Conservation (phyloP, 2,329 filamentous ascomycete genomes). For the Boeremia lycopersici region DNA sequence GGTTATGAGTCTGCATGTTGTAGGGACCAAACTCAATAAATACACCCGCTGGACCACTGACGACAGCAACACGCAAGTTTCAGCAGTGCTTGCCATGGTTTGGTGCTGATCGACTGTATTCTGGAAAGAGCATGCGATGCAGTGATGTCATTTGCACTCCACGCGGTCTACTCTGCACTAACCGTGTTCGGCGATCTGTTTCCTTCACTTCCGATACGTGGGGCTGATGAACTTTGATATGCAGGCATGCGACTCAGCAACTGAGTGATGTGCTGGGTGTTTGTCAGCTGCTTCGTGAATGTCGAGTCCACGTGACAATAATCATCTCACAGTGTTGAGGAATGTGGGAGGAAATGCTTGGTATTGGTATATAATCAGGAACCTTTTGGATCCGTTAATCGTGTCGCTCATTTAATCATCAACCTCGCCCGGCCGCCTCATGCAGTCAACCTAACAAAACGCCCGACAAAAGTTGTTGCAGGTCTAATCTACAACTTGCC, state of each 20-base stretch:
- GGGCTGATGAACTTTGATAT: background rate
- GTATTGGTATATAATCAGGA: constrained; percentile 17
- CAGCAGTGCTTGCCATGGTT: constrained; percentile 8
- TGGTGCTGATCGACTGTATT: constrained; percentile 9
- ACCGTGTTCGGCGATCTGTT: background rate
- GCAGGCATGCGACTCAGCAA: background rate
- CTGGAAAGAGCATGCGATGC: constrained; percentile 6
- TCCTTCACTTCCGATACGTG: too few relatives aligned
- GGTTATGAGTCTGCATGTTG: background rate
- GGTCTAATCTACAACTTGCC: constrained; percentile 67
- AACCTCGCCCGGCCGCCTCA: constrained; percentile 15
- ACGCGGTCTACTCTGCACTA: background rate
- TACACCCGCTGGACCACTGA: constrained; percentile 1
- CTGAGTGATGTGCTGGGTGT: too few relatives aligned
- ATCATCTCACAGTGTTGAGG: background rate
- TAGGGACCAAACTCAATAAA: background rate
- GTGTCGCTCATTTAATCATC: constrained; percentile 17
- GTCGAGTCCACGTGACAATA: background rate
- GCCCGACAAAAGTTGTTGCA: constrained; percentile 16
- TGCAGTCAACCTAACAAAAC: constrained; percentile 22
- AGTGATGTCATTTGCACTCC: constrained; percentile 8
- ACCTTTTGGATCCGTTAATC: constrained; percentile 11
- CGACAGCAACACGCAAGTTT: background rate
- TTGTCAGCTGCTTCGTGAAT: background rate
- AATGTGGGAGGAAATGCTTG: constrained; percentile 9